These are phyloP conservation scores for Neurospora pannonica DNA, from an alignment of 495 filamentous ascomycete genomes.

Conservation along the genomic window DNA sequence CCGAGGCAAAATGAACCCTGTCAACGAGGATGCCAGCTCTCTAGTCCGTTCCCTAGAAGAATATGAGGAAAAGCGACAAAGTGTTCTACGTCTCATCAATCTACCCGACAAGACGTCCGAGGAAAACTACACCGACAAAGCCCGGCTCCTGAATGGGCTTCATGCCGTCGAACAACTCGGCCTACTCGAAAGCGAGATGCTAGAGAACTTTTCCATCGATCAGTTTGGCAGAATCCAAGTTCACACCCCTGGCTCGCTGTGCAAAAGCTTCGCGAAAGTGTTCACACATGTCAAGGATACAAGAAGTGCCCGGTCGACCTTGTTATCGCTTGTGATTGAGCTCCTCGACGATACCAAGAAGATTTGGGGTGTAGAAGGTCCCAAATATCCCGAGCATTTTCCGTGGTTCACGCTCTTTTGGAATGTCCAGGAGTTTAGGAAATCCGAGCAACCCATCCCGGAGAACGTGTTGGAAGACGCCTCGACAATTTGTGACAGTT, in stretches of 20 bases:
- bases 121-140: neutral
- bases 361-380: neutral
- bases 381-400: neutral
- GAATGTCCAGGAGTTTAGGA: neutral
- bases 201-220: neutral
- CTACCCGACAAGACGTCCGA: neutral
- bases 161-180: neutral
- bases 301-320: neutral
- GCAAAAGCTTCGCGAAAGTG: neutral
- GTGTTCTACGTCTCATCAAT: neutral
- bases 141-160: neutral
- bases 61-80: neutral
- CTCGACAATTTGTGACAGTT: neutral
- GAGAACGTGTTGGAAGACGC: neutral
- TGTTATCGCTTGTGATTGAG: neutral
- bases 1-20: neutral
- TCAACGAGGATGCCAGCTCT: neutral
- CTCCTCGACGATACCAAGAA: neutral
- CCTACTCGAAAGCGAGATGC: neutral
- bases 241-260: neutral
- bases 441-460: neutral
- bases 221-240: neutral
- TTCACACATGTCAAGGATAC: neutral
- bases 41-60: neutral
- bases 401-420: neutral